phyloP scores from a whole-genome alignment of 2,329 filamentous ascomycete species.

The Colletotrichum chrysophilum region DNA sequence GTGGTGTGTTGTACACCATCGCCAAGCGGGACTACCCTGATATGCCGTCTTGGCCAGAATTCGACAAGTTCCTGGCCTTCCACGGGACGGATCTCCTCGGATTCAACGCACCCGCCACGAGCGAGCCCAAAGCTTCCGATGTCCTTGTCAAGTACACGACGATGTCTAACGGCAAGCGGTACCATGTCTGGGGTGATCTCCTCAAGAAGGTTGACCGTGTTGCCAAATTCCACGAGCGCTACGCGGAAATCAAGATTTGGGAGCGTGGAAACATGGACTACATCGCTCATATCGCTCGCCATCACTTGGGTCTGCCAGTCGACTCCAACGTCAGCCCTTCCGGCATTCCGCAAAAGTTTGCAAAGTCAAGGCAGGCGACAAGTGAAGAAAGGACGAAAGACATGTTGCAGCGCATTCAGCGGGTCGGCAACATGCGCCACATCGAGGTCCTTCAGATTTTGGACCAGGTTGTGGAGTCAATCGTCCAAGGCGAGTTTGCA shows the following conservation, averaged over 20 bases:
- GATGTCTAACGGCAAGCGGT: neutral
- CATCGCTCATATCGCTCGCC: neutral
- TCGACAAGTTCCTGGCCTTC: neutral
- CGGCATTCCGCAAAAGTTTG: neutral
- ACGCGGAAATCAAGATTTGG: neutral
- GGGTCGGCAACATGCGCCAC: neutral
- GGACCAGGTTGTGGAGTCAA: neutral
- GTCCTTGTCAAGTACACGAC: neutral
- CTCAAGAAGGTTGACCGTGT: neutral
- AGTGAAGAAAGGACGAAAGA: neutral
- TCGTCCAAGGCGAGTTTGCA: neutral
- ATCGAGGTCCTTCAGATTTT: neutral
- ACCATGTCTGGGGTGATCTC: neutral
- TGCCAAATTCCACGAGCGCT: neutral
- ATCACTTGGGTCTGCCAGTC: neutral
- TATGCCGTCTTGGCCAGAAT: neutral
- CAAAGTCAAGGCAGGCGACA: neutral
- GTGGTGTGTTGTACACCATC: neutral
- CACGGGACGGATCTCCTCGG: neutral
- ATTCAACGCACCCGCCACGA: neutral
- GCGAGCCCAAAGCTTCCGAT: neutral
- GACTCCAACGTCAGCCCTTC: neutral
- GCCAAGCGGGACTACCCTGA: neutral
- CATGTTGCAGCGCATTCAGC: neutral
- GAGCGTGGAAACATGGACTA: neutral